Percentiles rank a stretch among this genome's conserved stretches.
These are phyloP conservation scores for Boletales sp. DNA, from an alignment of 768 basidiomycete genomes.

Conservation along the genomic window DNA sequence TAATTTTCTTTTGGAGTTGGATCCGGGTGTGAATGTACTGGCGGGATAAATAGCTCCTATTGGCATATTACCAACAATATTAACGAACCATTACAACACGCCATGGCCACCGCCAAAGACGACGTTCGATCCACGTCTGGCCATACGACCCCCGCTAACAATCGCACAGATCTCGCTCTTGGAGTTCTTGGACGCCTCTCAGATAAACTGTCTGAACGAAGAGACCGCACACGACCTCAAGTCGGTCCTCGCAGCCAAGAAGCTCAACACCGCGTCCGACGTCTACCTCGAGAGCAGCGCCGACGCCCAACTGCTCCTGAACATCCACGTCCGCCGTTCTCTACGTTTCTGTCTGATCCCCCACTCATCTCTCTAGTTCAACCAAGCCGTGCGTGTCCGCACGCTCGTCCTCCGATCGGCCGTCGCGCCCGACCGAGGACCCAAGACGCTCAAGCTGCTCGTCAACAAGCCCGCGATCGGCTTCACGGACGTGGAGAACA, in stretches of 20 bases:
- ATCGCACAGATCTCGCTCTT: constrained; percentile 47
- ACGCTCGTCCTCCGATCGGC: constrained; percentile 50
- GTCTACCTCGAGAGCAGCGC: constrained; percentile 61
- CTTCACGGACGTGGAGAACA: constrained; percentile 64
- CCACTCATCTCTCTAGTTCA: constrained; percentile 44
- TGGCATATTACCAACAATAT: too few species aligned
- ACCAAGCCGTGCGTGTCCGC: constrained; percentile 62
- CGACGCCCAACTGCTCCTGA: constrained; percentile 70
- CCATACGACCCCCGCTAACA: constrained; percentile 5
- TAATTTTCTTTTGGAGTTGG: too few species aligned
- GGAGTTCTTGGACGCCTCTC: constrained; percentile 53
- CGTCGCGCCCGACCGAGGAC: constrained; percentile 41
- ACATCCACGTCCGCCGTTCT: constrained; percentile 46
- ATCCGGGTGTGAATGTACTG: not conserved
- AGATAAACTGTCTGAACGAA: constrained; percentile 73
- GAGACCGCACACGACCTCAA: constrained; percentile 46
- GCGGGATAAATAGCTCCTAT: constrained; percentile 17
- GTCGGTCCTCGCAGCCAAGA: constrained; percentile 44
- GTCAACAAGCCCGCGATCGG: constrained; percentile 57
- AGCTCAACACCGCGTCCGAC: constrained; percentile 40
- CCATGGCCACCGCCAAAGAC: constrained; percentile 26
- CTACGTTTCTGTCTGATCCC: not conserved
- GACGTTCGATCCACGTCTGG: constrained; percentile 22
- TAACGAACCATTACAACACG: too few species aligned
- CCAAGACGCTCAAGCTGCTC: constrained; percentile 58